These are phyloP conservation scores for bread wheat (Triticum aestivum) DNA, from an alignment of 176 grass and related monocot genomes.

Conservation along the genomic window IWGSC_CS_RefSeq_v2.1 NC_057805.1:100857173-100857672, in stretches of 20 bases:
- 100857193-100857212: too few species aligned
- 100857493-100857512: constrained; percentile 48
- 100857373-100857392: constrained; percentile 73
- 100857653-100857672: too few species aligned
- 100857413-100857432: constrained; percentile 96
- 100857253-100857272: too few species aligned
- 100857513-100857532: neutral
- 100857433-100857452: constrained; percentile 79
- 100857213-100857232: too few species aligned
- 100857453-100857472: constrained; percentile 99
- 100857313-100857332: neutral
- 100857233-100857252: too few species aligned
- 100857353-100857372: neutral
- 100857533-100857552: neutral
- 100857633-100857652: too few species aligned
- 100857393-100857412: constrained; percentile 99
- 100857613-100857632: too few species aligned
- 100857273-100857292: too few species aligned
- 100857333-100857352: neutral
- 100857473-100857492: constrained; percentile 97
- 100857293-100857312: too few species aligned
- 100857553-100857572: constrained; percentile 1
- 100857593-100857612: too few species aligned
- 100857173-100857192: neutral
- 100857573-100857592: neutral